A percentile compares a stretch with the other conserved stretches of the same genome.
Conservation (phyloP, 306 rosid genomes). For the Vachellia collinsii region DNA sequence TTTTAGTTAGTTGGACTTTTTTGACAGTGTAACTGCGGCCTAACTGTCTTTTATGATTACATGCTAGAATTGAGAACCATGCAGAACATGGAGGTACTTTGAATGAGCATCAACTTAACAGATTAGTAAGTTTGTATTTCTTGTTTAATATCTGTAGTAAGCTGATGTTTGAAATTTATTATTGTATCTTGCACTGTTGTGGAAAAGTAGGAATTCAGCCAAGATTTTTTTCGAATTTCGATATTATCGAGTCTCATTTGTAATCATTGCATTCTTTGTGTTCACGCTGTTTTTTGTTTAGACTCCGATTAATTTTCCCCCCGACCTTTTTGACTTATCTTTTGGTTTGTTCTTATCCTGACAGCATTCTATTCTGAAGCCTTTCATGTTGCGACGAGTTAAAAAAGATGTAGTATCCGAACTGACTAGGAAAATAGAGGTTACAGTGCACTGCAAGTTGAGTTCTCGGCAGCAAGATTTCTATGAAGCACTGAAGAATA, state of each 20-base stretch:
- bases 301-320: not conserved
- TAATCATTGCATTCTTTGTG: constrained; percentile 22
- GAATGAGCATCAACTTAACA: constrained; percentile 96
- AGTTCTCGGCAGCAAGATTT: constrained; percentile 98
- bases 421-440: constrained; percentile 87
- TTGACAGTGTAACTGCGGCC: constrained; percentile 23
- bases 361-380: constrained; percentile 97
- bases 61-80: constrained; percentile 88
- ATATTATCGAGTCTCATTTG: not conserved
- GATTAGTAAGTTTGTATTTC: constrained; percentile 72
- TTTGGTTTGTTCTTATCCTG: constrained; percentile 34
- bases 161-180: constrained; percentile 8
- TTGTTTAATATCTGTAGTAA: constrained; percentile 18
- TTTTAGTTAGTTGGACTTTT: constrained; percentile 5
- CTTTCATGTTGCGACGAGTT: constrained; percentile 97
- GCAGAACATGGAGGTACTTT: constrained; percentile 99
- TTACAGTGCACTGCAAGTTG: constrained; percentile 95
- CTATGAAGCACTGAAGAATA: constrained; percentile 97
- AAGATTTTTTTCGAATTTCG: not conserved
- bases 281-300: not conserved
- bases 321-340: constrained; percentile 25
- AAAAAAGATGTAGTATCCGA: constrained; percentile 94
- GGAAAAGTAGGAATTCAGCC: constrained; percentile 22
- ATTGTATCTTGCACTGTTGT: not conserved
- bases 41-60: constrained; percentile 32